Conservation (phyloP, 1,284 basidiomycete genomes). For the Cutaneotrichosporon daszewskae region DNA sequence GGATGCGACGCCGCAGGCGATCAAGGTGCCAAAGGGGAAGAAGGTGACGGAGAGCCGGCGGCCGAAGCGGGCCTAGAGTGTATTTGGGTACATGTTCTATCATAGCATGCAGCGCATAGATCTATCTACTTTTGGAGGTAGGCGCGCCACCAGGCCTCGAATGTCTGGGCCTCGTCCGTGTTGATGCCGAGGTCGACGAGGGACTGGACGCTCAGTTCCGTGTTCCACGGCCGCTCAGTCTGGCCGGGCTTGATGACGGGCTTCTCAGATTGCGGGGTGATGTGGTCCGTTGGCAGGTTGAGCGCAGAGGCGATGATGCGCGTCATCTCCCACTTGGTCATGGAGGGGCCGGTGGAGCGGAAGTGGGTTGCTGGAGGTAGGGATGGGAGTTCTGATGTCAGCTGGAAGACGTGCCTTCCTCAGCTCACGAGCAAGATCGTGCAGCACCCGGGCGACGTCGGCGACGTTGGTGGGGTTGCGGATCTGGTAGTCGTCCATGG, state of each 20-base stretch:
- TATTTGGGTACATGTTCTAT: no score
- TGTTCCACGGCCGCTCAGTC: conserved; percentile 44
- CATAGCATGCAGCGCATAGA: no score
- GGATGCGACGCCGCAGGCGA: conserved; percentile 8
- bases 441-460: conserved; percentile 49
- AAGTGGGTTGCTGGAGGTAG: conserved; percentile 49
- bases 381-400: conserved; percentile 23
- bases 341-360: conserved; percentile 43
- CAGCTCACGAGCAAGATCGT: conserved; percentile 44
- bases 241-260: conserved; percentile 25
- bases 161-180: conserved; percentile 27
- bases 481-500: conserved; percentile 48
- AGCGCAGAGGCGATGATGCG: conserved; percentile 39
- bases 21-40: conserved; percentile 33
- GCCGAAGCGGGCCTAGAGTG: conserved; percentile 8
- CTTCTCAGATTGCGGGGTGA: conserved; percentile 31
- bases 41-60: conserved; percentile 34
- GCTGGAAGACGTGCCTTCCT: no score
- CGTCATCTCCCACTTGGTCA: conserved; percentile 53
- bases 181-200: conserved; percentile 37
- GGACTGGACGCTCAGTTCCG: conserved; percentile 35
- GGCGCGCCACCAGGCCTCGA: conserved; percentile 41
- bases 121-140: conserved; percentile 18
- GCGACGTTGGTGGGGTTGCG: conserved; percentile 51
- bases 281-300: conserved; percentile 35